phyloP scores from a whole-genome alignment of 2,329 filamentous ascomycete species.

The Achaetomium macrosporum region DNA sequence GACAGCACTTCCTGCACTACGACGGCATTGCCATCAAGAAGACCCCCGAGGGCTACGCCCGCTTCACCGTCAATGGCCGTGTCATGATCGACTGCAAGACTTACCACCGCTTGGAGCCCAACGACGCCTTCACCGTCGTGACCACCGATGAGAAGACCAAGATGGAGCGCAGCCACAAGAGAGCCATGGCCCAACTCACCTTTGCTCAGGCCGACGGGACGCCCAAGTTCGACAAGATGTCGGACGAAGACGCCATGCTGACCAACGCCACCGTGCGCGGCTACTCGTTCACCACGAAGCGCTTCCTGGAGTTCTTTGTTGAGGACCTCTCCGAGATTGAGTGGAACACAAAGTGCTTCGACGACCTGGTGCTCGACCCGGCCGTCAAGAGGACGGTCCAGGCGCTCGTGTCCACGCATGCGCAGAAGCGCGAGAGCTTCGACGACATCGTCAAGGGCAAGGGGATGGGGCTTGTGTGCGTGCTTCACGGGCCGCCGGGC shows the following conservation, averaged over 20 bases:
- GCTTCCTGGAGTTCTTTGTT: slow-evolving; percentile 21
- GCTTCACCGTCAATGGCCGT: slow-evolving; percentile 29
- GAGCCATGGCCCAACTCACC: background rate
- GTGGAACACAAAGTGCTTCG: slow-evolving; percentile 23
- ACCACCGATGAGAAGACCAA: background rate
- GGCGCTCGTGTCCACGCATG: slow-evolving; percentile 26
- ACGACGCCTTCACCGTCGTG: slow-evolving; percentile 18
- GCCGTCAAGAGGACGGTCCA: slow-evolving; percentile 26
- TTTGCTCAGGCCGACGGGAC: slow-evolving; percentile 7
- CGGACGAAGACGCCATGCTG: slow-evolving; percentile 20
- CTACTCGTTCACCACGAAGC: slow-evolving; percentile 19
- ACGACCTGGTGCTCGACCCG: slow-evolving; percentile 20
- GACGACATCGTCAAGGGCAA: slow-evolving; percentile 33
- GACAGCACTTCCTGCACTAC: slow-evolving; percentile 20
- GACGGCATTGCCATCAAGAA: slow-evolving; percentile 23
- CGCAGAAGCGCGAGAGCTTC: slow-evolving; percentile 18
- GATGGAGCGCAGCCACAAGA: slow-evolving; percentile 9
- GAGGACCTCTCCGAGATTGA: slow-evolving; percentile 18
- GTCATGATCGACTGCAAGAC: slow-evolving; percentile 36
- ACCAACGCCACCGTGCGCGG: slow-evolving; percentile 23
- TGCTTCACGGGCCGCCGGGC: slow-evolving; percentile 32
- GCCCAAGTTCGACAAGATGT: slow-evolving; percentile 12
- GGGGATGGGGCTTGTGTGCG: slow-evolving; percentile 31
- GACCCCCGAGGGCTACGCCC: slow-evolving; percentile 11
- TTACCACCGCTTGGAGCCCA: slow-evolving; percentile 27